A percentile compares a stretch with the other conserved stretches of the same genome.
Conservation (phyloP, 202 grass and related monocot genomes). For the Zizania palustris region DNA sequence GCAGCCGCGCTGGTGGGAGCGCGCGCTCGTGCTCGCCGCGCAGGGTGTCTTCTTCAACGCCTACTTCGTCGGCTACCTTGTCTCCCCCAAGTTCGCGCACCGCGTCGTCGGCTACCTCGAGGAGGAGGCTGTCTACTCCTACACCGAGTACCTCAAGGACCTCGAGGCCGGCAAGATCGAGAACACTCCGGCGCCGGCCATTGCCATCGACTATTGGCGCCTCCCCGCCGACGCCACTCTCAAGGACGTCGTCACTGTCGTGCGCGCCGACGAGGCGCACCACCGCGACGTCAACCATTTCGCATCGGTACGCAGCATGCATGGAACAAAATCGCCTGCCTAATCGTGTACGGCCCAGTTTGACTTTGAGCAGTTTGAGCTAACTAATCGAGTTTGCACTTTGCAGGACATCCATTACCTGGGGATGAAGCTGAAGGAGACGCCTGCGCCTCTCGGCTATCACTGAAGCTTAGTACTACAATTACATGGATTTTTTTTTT, state of each 20-base stretch:
- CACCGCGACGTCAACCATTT: slow-evolving; percentile 94
- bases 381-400: not conserved
- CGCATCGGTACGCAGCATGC: slow-evolving; percentile 61
- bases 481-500: not conserved
- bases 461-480: slow-evolving; percentile 44
- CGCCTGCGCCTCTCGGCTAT: slow-evolving; percentile 71
- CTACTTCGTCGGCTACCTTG: slow-evolving; percentile 81
- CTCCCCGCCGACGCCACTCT: slow-evolving; percentile 77
- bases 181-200: slow-evolving; percentile 85
- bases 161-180: slow-evolving; percentile 71
- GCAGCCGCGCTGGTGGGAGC: slow-evolving; percentile 73
- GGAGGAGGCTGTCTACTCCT: slow-evolving; percentile 92
- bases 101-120: slow-evolving; percentile 89
- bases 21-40: slow-evolving; percentile 72
- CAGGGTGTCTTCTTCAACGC: slow-evolving; percentile 95
- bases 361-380: not conserved
- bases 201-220: slow-evolving; percentile 97
- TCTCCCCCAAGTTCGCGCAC: slow-evolving; percentile 88
- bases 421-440: slow-evolving; percentile 74
- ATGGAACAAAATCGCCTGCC: not conserved
- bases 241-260: slow-evolving; percentile 88
- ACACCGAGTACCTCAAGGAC: slow-evolving; percentile 84
- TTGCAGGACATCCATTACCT: slow-evolving; percentile 85
- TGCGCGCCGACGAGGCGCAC: slow-evolving; percentile 91
- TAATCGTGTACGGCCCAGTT: too few species aligned